Percentiles rank a stretch among this genome's conserved stretches.
phyloP scores from a whole-genome alignment of 75 land plant species.

The Adiantum capillusveneris region DNA sequence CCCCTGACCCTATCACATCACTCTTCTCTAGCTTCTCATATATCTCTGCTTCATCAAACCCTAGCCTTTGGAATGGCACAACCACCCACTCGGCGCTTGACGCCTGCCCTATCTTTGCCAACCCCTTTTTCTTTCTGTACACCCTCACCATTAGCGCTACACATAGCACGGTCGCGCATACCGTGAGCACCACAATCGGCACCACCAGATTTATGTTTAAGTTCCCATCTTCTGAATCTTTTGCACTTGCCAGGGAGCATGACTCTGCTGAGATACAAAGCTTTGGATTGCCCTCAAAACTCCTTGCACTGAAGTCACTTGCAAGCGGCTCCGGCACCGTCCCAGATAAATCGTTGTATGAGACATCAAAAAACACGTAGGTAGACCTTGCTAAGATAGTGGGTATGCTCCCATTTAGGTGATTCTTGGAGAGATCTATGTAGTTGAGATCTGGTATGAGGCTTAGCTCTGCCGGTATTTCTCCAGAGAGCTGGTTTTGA shows the following conservation, averaged over 20 bases:
- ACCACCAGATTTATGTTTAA: neutral
- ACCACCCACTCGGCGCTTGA: constrained; percentile 15
- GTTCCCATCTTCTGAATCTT: neutral
- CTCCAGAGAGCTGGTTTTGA: constrained; percentile 42
- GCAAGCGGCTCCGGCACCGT: constrained; percentile 39
- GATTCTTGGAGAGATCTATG: constrained; percentile 68
- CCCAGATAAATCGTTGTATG: constrained; percentile 54
- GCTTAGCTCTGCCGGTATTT: constrained; percentile 51
- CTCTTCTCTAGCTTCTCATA: constrained; percentile 16
- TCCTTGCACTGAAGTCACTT: neutral
- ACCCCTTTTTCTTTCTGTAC: neutral
- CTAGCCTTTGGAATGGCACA: constrained; percentile 26
- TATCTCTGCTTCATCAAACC: constrained; percentile 29
- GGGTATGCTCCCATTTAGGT: constrained; percentile 59
- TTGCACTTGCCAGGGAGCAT: neutral
- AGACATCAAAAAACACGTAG: constrained; percentile 37
- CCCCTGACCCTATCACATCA: constrained; percentile 45
- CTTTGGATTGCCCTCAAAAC: constrained; percentile 14
- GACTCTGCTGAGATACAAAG: neutral
- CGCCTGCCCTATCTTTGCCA: neutral
- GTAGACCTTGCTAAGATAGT: constrained; percentile 32
- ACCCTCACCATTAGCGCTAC: neutral
- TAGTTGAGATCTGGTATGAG: constrained; percentile 61
- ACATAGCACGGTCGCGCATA: neutral
- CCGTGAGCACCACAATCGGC: neutral